Percentiles rank a stretch among this genome's conserved stretches.
Conservation (phyloP, 2,329 filamentous ascomycete species). For the Annulohypoxylon truncatum region DNA sequence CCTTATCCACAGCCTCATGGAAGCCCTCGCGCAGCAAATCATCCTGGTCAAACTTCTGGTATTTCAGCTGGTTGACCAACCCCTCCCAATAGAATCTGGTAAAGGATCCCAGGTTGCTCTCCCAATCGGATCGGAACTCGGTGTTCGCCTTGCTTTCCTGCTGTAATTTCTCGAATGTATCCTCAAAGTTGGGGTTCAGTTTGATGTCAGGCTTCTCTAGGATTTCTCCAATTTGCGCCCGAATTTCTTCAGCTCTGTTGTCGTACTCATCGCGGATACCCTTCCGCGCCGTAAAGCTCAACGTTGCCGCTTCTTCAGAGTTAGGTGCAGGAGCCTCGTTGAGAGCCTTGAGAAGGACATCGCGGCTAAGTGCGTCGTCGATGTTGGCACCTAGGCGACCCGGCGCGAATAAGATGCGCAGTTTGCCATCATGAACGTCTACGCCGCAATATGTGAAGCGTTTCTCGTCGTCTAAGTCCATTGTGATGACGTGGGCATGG, state of each 20-base stretch:
- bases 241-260: constrained; percentile 54
- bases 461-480: constrained; percentile 60
- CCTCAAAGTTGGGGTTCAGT: constrained; percentile 62
- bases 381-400: constrained; percentile 60
- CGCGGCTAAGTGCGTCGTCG: constrained; percentile 51
- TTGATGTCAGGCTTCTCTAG: constrained; percentile 56
- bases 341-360: constrained; percentile 58
- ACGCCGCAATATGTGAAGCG: constrained; percentile 58
- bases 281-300: constrained; percentile 59
- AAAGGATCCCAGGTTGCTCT: constrained; percentile 57
- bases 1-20: constrained; percentile 58
- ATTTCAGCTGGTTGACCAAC: constrained; percentile 55
- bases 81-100: constrained; percentile 58
- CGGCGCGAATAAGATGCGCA: constrained; percentile 61
- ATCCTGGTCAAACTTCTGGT: constrained; percentile 60
- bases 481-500: constrained; percentile 56
- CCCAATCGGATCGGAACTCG: constrained; percentile 55
- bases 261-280: constrained; percentile 60
- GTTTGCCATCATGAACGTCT: constrained; percentile 58
- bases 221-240: constrained; percentile 52
- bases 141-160: constrained; percentile 48
- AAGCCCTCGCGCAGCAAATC: constrained; percentile 63
- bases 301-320: constrained; percentile 37
- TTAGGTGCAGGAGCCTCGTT: constrained; percentile 53
- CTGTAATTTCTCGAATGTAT: constrained; percentile 55